Evolutionary conservation across 2,329 filamentous ascomycete genomes (phyloP).

Genomic region (Periconia sp.): DNA sequence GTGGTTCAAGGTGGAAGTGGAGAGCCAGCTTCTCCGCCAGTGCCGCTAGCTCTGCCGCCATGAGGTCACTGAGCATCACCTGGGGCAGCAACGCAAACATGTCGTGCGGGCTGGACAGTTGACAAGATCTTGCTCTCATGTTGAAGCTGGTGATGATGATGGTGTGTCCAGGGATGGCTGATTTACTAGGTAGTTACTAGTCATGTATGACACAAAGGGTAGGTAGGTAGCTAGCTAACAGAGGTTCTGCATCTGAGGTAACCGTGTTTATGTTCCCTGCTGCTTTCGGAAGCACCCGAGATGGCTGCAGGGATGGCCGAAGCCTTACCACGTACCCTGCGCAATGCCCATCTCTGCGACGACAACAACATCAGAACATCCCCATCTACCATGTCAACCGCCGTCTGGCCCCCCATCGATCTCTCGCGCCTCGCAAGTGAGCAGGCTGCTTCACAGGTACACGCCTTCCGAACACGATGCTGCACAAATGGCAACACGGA

Average conservation of each 20-base stretch:
- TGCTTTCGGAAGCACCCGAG: background rate
- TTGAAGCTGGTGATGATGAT: too few species aligned
- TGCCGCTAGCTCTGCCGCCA: slow-evolving; percentile 3
- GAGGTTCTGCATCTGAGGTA: background rate
- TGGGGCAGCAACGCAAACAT: background rate
- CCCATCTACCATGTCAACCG: slow-evolving; percentile 58
- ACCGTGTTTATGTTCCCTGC: background rate
- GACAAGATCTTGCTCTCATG: too few species aligned
- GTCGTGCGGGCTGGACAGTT: background rate
- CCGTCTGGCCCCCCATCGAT: slow-evolving; percentile 61
- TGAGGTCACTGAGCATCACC: slow-evolving; percentile 1
- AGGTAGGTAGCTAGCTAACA: too few species aligned
- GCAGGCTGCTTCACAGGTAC: slow-evolving; percentile 56
- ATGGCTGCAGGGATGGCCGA: background rate
- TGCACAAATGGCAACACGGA: background rate
- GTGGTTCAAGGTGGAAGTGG: background rate
- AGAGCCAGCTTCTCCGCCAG: background rate
- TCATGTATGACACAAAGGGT: background rate
- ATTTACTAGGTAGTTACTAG: background rate
- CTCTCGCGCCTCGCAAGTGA: slow-evolving; percentile 53
- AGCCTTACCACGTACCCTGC: background rate
- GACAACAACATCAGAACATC: background rate
- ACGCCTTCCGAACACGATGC: background rate
- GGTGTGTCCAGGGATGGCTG: too few species aligned
- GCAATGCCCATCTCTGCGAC: background rate